Evolutionary conservation across 345 rosid species (phyloP), one percentile per base, ranked within the genome.

Genomic region (Triadica sebifera): DNA sequence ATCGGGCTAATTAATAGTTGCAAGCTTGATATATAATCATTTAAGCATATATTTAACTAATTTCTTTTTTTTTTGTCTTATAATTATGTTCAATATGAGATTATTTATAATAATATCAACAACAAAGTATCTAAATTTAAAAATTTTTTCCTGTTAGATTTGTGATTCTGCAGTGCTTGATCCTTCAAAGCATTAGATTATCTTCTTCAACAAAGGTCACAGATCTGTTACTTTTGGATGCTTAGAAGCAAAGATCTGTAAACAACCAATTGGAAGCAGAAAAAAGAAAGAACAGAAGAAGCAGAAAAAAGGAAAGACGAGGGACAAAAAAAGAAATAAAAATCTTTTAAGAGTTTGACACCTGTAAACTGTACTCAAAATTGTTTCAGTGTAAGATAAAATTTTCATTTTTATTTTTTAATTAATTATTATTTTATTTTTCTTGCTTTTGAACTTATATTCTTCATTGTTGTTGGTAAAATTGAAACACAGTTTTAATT

Each of bases 291-390:
- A 24, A 10, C 39, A 49, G 46, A 8, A 68, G 55, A 53, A 37
- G 82, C 55, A 62, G 2, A 53, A 39, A 17, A 51, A 29, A 62
- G 47, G 59, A 47, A 71, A 41, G 50, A 5, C 19, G 43, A 22
- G n/a, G 17, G 47, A 58, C 15, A 20, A 61, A 16, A 57, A 38
- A 17, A 57, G 41, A 10, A 5, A 52, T 46, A 41, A 37, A 39
- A 46, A 75, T 46, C 45, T 79, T 60, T 65, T 56, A 71, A 78
- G 76, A 83, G 83, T 74, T 81, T 82, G 89, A 90, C 94, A 88
- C 87, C 85, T 88, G 91, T 81, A 75, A 74, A 47, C 68, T 70
- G 62, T 24, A 74, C 15, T 62, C 76, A 53, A 60, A 82, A 75
- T 70, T 79, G 81, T 79, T 63, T 74, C 77, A 77, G 81, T 77